phyloP scores from a whole-genome alignment of 2,329 filamentous ascomycete genomes.

The Botrytis elliptica region DNA sequence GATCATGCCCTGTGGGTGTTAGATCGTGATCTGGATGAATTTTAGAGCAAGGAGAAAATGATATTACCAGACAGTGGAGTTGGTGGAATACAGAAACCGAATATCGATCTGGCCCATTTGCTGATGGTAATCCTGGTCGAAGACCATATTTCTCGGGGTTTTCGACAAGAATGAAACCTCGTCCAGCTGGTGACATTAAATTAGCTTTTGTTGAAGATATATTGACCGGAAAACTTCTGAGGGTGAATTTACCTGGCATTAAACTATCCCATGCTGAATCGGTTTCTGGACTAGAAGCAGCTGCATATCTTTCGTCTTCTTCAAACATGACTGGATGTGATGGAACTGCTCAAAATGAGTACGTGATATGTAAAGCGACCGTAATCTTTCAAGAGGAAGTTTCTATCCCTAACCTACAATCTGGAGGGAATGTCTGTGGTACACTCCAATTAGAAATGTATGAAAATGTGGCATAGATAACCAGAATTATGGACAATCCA shows the following conservation, averaged over 20 bases:
- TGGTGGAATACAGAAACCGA: slow-evolving; percentile 20
- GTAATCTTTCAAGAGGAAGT: too few relatives aligned
- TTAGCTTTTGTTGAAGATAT: neutral
- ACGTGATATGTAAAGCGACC: neutral
- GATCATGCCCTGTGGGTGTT: slow-evolving; percentile 14
- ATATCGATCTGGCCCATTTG: neutral
- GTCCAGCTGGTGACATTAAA: neutral
- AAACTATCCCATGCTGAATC: slow-evolving; percentile 14
- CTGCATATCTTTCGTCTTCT: neutral
- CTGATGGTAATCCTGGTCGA: neutral
- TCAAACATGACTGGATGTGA: neutral
- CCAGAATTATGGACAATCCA: neutral
- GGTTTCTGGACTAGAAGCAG: neutral
- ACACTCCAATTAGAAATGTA: neutral
- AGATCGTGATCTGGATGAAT: neutral
- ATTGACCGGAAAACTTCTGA: neutral
- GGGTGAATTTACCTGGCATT: neutral
- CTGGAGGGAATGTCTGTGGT: neutral
- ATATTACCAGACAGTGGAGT: slow-evolving; percentile 16
- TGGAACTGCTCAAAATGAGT: neutral
- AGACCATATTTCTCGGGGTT: neutral
- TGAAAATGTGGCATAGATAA: neutral
- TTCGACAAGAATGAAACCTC: slow-evolving; percentile 13
- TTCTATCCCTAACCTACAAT: neutral
- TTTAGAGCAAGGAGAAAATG: neutral